Conservation (phyloP, 2,329 filamentous ascomycete genomes). For the Penicillium sp. region DNA sequence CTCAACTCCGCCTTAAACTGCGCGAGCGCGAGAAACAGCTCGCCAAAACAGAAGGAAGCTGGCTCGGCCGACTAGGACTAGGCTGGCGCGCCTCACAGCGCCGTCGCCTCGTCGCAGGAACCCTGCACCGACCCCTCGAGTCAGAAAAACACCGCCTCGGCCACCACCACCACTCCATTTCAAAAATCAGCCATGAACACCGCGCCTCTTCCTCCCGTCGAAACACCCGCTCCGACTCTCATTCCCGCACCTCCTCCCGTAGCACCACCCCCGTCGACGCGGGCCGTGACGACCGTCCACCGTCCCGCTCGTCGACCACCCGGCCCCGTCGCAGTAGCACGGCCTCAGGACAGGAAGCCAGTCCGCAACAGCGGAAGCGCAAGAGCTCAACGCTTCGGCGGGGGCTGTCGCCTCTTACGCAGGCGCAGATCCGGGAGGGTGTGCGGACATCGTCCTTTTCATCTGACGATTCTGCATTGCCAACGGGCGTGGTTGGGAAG, state of each 20-base stretch:
- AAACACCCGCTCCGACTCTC: slow-evolving; percentile 37
- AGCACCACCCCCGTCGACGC: slow-evolving; percentile 40
- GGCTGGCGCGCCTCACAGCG: slow-evolving; percentile 39
- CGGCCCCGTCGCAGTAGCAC: slow-evolving; percentile 37
- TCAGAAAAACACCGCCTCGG: slow-evolving; percentile 28
- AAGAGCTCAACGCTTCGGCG: slow-evolving; percentile 30
- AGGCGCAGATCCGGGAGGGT: slow-evolving; percentile 38
- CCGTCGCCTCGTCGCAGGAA: slow-evolving; percentile 30
- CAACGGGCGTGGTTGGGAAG: slow-evolving; percentile 24
- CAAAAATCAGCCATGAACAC: slow-evolving; percentile 28
- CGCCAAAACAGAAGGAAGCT: slow-evolving; percentile 64
- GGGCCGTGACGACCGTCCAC: slow-evolving; percentile 35
- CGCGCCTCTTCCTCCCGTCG: slow-evolving; percentile 31
- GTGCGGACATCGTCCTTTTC: slow-evolving; percentile 33
- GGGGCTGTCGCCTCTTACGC: slow-evolving; percentile 37
- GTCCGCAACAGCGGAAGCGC: slow-evolving; percentile 31
- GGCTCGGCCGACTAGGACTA: slow-evolving; percentile 80
- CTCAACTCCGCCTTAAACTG: slow-evolving; percentile 66
- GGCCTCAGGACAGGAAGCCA: slow-evolving; percentile 28
- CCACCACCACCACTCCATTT: slow-evolving; percentile 29
- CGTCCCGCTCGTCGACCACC: slow-evolving; percentile 31
- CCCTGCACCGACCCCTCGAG: slow-evolving; percentile 27
- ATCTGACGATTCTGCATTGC: slow-evolving; percentile 34
- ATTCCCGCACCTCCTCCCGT: slow-evolving; percentile 43
- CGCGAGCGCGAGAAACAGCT: slow-evolving; percentile 64